Evolutionary conservation across 768 basidiomycete genomes (phyloP).

Genomic region (Postia placenta): DNA sequence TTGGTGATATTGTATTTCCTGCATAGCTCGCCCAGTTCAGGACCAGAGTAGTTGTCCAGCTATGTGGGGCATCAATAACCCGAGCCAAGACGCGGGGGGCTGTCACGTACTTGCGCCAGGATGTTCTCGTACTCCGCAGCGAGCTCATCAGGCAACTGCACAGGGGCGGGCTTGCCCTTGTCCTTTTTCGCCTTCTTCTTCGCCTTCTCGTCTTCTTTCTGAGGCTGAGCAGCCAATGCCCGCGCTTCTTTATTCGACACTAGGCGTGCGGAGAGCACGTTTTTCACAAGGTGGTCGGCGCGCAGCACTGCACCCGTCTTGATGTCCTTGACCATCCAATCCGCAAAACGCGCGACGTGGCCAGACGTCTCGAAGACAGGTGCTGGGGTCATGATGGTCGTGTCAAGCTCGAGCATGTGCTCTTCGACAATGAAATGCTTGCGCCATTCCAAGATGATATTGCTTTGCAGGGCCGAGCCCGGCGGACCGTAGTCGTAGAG

Average conservation of each 20-base stretch:
- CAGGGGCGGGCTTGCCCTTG: conserved; percentile 65
- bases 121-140: conserved; percentile 75
- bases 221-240: conserved; percentile 55
- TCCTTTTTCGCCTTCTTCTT: conserved; percentile 74
- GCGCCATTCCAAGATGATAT: conserved; percentile 95
- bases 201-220: conserved; percentile 45
- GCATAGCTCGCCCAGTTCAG: conserved; percentile 84
- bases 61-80: conserved; percentile 25
- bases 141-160: conserved; percentile 67
- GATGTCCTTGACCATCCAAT: conserved; percentile 98
- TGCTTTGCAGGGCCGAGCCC: conserved; percentile 91
- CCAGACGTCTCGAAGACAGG: conserved; percentile 95
- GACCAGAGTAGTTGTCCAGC: conserved; percentile 93
- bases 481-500: conserved; percentile 98
- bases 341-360: conserved; percentile 95
- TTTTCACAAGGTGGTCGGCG: conserved; percentile 94
- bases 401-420: conserved; percentile 97
- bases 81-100: not conserved
- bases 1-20: conserved; percentile 74
- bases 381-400: conserved; percentile 94
- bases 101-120: conserved; percentile 72
- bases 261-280: conserved; percentile 82
- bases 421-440: conserved; percentile 98
- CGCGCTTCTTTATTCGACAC: conserved; percentile 90
- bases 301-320: conserved; percentile 96